These are phyloP conservation scores for Leccinum longicurvipes DNA, from an alignment of 768 basidiomycete species.

Conservation along the genomic window DNA sequence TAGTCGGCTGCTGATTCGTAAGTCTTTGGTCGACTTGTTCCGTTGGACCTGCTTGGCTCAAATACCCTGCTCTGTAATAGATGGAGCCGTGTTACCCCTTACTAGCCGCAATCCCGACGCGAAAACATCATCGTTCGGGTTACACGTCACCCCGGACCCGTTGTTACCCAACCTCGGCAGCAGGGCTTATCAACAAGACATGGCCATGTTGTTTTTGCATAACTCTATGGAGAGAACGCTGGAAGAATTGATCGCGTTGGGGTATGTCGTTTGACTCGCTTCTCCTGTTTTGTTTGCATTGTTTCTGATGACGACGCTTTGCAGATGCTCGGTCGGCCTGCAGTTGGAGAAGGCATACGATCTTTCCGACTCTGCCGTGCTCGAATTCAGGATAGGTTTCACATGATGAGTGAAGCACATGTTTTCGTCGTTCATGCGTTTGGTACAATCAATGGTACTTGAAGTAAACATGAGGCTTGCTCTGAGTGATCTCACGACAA, in stretches of 20 bases:
- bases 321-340: neutral
- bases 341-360: neutral
- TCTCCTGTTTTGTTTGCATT: neutral
- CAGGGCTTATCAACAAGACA: constrained; percentile 41
- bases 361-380: neutral
- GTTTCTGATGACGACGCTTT: neutral
- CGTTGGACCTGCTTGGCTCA: neutral
- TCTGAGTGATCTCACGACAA: neutral
- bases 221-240: constrained; percentile 44
- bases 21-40: constrained; percentile 1
- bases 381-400: neutral
- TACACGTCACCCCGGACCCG: constrained; percentile 38
- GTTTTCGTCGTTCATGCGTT: no score
- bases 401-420: neutral
- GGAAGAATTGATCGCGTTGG: neutral
- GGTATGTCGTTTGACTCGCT: neutral
- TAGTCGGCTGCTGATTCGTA: constrained; percentile 34
- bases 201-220: constrained; percentile 43
- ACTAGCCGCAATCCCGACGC: constrained; percentile 6
- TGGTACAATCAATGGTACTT: no score
- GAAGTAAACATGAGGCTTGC: no score
- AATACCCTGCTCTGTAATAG: neutral
- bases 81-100: constrained; percentile 17
- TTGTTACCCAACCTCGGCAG: constrained; percentile 47
- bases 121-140: neutral